A percentile compares a stretch with the other conserved stretches of the same genome.
phyloP scores from a whole-genome alignment of 2,329 filamentous ascomycete genomes.

The Neofusicoccum parvum region DNA sequence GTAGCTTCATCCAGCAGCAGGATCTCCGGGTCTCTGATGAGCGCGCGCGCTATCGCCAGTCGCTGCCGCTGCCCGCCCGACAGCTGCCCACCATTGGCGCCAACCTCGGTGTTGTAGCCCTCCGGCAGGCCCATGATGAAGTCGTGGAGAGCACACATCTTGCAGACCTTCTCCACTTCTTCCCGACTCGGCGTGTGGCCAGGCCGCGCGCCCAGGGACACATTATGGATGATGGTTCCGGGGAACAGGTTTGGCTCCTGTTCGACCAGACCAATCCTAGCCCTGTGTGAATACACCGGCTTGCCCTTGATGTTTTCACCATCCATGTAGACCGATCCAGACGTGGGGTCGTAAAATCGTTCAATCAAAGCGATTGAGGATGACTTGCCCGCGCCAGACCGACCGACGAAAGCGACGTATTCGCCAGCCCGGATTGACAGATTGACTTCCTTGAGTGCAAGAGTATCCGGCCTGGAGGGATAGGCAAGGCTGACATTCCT shows the following conservation, averaged over 20 bases:
- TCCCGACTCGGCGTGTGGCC: conserved; percentile 29
- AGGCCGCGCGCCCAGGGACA: conserved; percentile 42
- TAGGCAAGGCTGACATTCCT: conserved; percentile 37
- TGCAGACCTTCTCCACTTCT: conserved; percentile 40
- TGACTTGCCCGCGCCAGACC: conserved; percentile 50
- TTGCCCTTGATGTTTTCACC: conserved; percentile 44
- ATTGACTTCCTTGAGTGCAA: conserved; percentile 41
- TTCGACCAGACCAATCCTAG: conserved; percentile 45
- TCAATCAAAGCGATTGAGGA: conserved; percentile 51
- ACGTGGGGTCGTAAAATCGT: conserved; percentile 47
- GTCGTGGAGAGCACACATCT: conserved; percentile 48
- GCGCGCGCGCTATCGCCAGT: conserved; percentile 49
- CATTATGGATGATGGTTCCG: conserved; percentile 48
- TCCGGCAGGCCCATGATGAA: conserved; percentile 51
- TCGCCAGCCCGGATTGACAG: conserved; percentile 42
- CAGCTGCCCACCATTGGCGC: conserved; percentile 45
- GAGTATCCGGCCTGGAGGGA: conserved; percentile 32
- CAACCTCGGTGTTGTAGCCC: conserved; percentile 50
- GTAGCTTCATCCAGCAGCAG: conserved; percentile 52
- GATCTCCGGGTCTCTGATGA: conserved; percentile 49
- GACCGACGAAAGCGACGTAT: conserved; percentile 46
- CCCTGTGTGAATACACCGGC: conserved; percentile 40
- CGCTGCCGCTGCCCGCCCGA: conserved; percentile 51
- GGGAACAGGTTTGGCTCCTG: conserved; percentile 51
- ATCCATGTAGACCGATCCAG: conserved; percentile 44